These are phyloP conservation scores for Magnaporthales sp. DNA, from an alignment of 2,329 filamentous ascomycete genomes.

Conservation along the genomic window DNA sequence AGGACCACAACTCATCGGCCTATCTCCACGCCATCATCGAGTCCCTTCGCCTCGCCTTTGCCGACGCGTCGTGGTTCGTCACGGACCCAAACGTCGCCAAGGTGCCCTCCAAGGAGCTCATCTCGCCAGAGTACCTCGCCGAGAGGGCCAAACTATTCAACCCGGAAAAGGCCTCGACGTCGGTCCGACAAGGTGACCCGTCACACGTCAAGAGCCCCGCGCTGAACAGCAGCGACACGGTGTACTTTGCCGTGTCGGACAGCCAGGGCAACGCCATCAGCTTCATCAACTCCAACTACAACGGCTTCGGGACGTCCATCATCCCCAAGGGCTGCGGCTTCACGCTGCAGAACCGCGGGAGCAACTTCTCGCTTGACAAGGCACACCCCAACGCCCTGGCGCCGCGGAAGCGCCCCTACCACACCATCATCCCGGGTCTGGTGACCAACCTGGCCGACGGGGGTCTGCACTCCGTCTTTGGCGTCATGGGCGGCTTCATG, in stretches of 20 bases:
- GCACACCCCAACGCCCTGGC: constrained; percentile 72
- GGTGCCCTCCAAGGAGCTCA: constrained; percentile 53
- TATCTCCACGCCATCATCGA: constrained; percentile 83
- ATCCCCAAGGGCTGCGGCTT: constrained; percentile 83
- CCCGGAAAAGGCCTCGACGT: constrained; percentile 52
- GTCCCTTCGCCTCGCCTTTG: constrained; percentile 80
- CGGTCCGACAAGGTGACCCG: constrained; percentile 54
- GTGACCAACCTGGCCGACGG: constrained; percentile 67
- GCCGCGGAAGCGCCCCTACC: constrained; percentile 80
- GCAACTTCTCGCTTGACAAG: constrained; percentile 66
- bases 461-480: constrained; percentile 72
- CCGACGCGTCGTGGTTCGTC: constrained; percentile 82
- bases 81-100: constrained; percentile 62
- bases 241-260: constrained; percentile 86
- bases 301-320: constrained; percentile 76
- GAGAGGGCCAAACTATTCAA: constrained; percentile 53
- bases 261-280: constrained; percentile 76
- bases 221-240: constrained; percentile 65
- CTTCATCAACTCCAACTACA: constrained; percentile 92
- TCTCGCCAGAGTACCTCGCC: constrained; percentile 63
- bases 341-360: constrained; percentile 82
- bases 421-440: constrained; percentile 91
- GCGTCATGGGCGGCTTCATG: constrained; percentile 97
- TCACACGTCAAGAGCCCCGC: constrained; percentile 19
- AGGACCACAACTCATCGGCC: constrained; percentile 70